phyloP scores from a whole-genome alignment of 2,329 filamentous ascomycete species.

The Xenoacremonium recifei region DNA sequence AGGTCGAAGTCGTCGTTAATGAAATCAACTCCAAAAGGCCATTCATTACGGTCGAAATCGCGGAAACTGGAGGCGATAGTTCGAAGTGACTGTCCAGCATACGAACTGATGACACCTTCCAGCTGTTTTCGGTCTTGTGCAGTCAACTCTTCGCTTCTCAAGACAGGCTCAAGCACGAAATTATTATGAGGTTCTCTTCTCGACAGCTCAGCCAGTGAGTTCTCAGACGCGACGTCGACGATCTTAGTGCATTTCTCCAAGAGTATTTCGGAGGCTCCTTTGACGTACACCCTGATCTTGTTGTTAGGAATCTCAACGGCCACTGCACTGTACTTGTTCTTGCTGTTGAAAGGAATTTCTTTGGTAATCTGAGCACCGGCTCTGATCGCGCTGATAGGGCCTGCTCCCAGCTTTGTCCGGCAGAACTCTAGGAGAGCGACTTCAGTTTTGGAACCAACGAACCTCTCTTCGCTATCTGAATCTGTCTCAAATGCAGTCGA shows the following conservation, averaged over 20 bases:
- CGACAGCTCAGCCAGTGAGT: constrained; percentile 50
- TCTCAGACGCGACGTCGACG: constrained; percentile 49
- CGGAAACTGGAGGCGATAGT: constrained; percentile 73
- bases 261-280: constrained; percentile 58
- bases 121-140: constrained; percentile 52
- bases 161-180: too few relatives aligned
- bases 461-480: constrained; percentile 42
- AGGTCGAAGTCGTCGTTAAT: constrained; percentile 57
- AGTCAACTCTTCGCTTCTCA: too few relatives aligned
- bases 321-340: constrained; percentile 56
- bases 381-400: constrained; percentile 44
- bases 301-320: constrained; percentile 46
- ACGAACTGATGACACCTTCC: constrained; percentile 54
- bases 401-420: constrained; percentile 49
- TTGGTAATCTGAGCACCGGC: constrained; percentile 46
- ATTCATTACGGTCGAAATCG: constrained; percentile 68
- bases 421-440: constrained; percentile 52
- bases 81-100: constrained; percentile 65
- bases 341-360: constrained; percentile 54
- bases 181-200: too few relatives aligned
- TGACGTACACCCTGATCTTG: constrained; percentile 49
- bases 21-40: constrained; percentile 65
- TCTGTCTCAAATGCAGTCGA: constrained; percentile 56
- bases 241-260: constrained; percentile 46
- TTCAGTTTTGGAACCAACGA: constrained; percentile 57